Evolutionary conservation across 768 basidiomycete genomes (phyloP).

Genomic region (Butyriboletus loyo): DNA sequence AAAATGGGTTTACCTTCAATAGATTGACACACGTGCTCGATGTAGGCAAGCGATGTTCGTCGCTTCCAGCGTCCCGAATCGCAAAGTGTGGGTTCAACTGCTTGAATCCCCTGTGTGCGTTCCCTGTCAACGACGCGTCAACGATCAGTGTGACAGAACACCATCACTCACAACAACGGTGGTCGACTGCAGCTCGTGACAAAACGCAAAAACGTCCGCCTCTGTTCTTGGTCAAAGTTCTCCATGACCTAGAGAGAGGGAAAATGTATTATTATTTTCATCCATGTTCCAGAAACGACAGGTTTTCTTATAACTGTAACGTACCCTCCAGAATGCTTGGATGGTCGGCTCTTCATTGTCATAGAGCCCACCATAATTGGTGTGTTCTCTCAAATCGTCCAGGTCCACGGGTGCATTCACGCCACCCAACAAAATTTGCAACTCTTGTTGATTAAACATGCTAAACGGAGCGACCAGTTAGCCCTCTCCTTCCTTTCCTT

Average conservation of each 20-base stretch:
- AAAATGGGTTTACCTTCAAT: conserved; percentile 58
- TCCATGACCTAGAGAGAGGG: conserved; percentile 59
- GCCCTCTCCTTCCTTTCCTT: background rate
- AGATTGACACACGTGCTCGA: conserved; percentile 91
- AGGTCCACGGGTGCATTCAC: conserved; percentile 83
- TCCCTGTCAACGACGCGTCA: background rate
- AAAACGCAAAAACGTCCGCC: conserved; percentile 76
- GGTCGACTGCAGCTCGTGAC: conserved; percentile 92
- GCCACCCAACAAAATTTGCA: conserved; percentile 88
- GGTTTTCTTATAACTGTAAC: conserved; percentile 22
- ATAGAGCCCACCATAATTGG: conserved; percentile 80
- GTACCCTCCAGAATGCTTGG: conserved; percentile 77
- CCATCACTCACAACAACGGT: conserved; percentile 65
- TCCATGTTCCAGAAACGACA: background rate
- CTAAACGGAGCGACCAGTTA: conserved; percentile 36
- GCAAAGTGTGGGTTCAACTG: conserved; percentile 86
- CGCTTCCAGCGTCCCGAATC: conserved; percentile 76
- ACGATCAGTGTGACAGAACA: background rate
- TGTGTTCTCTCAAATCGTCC: conserved; percentile 73
- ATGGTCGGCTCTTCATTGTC: conserved; percentile 71
- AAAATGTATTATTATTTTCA: background rate
- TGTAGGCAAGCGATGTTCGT: conserved; percentile 68
- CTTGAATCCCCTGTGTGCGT: conserved; percentile 63
- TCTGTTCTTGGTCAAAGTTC: conserved; percentile 76
- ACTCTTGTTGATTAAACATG: conserved; percentile 97